Evolutionary conservation across 2,329 filamentous ascomycete species (phyloP), one percentile per base, ranked within the genome.

Genomic region (Xylaria digitata): DNA sequence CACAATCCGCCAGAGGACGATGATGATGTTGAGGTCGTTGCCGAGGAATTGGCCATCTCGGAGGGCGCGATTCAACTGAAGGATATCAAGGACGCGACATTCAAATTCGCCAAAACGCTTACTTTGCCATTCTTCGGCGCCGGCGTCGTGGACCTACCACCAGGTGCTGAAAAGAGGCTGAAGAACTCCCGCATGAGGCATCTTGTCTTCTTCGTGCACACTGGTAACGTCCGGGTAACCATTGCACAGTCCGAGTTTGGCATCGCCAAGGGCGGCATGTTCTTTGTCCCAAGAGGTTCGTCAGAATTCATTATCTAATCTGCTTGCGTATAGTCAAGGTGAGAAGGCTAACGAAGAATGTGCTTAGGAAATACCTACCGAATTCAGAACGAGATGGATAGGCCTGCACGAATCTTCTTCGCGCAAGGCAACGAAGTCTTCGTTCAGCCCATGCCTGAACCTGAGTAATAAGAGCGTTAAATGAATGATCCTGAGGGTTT

Each of bases 171-270:
- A 76, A 99, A 99, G 83, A 89, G 90, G 72, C 88, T 90, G 55
- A 98, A 98, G 85, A 98, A 97, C 80, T 92, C 92, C 42, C 87
- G 95, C 69, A 94, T 92, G 82, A 98, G 97, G 93, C 94, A 97
- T 77, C 96, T 99, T 91, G 90, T 92, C 0, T 98, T 98, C 79
- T 97, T 97, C 74, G 91, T 99, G 34, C 90, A 93, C 73, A 86
- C 87, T 50, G 96, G 96, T 23, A 89, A 91, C 70, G 93, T 97
- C 21, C 84, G 89, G 71, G 94, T 97, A 21, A 91, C 89, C 32
- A 87, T 97, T 54, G 89, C 91, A 71, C 87, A 92, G 70, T 91
- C 87, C 26, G 83, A 85, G 68, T 98, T 99, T 77, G 89, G 91
- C 63, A 94, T 97, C 70, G 89, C 90, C 43, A 93, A 92, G 73